A percentile compares a stretch with the other conserved stretches of the same genome.
These are phyloP conservation scores for Clarkia xantiana DNA, from an alignment of 345 rosid genomes.

Conservation along the genomic window DNA sequence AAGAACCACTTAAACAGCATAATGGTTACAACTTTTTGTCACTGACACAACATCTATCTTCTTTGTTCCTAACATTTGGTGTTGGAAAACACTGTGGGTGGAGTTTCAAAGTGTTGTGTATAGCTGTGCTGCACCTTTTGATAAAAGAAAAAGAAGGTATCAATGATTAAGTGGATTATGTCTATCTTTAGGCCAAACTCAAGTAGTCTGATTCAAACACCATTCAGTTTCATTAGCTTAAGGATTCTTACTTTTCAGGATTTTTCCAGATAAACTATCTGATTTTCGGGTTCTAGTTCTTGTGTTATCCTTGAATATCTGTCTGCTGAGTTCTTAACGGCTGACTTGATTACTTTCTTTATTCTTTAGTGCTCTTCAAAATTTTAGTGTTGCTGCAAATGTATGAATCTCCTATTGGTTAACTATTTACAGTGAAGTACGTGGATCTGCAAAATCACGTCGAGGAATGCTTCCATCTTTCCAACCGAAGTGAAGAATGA, in stretches of 20 bases:
- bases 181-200: slow-evolving; percentile 4
- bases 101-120: not conserved
- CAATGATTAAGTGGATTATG: slow-evolving; percentile 4
- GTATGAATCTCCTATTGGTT: too few species aligned
- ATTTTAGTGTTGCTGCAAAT: too few species aligned
- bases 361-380: not conserved
- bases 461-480: not conserved
- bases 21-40: too few species aligned
- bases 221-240: too few species aligned
- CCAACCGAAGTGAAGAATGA: slow-evolving; percentile 35
- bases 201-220: not conserved
- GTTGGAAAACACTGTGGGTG: slow-evolving; percentile 1
- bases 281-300: too few species aligned
- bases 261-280: too few species aligned
- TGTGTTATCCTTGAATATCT: too few species aligned
- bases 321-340: too few species aligned
- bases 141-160: not conserved
- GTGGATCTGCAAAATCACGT: not conserved
- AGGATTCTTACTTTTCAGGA: too few species aligned
- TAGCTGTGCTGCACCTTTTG: not conserved
- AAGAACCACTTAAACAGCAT: too few species aligned
- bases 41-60: too few species aligned
- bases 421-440: not conserved
- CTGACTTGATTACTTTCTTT: not conserved
- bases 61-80: too few species aligned